phyloP scores from a whole-genome alignment of 441 rosid species.

The Euphorbia celastroides region DNA sequence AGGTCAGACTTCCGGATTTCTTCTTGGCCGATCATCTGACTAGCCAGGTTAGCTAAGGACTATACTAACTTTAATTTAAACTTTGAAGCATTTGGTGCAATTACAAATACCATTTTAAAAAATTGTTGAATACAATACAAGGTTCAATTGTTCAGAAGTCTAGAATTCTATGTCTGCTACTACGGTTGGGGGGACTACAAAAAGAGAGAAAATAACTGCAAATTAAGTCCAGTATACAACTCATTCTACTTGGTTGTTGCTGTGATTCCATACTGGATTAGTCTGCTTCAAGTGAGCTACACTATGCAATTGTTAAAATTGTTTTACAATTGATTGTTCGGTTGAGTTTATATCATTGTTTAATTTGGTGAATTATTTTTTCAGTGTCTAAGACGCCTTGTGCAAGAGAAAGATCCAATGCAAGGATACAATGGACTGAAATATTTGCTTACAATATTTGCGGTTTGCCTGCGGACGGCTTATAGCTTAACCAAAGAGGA shows the following conservation, averaged over 20 bases:
- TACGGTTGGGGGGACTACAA: conserved; percentile 67
- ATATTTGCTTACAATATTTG: conserved; percentile 53
- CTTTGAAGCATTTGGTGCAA: not conserved
- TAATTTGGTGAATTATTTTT: not conserved
- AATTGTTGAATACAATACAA: conserved; percentile 20
- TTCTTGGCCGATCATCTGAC: conserved; percentile 78
- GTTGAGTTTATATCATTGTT: not conserved
- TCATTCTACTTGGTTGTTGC: conserved; percentile 57
- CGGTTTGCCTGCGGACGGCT: conserved; percentile 54
- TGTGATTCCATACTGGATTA: conserved; percentile 52
- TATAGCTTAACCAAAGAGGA: conserved; percentile 31
- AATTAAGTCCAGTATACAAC: conserved; percentile 20
- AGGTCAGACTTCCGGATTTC: conserved; percentile 75
- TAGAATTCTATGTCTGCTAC: conserved; percentile 71
- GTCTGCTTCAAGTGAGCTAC: conserved; percentile 28
- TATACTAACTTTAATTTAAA: not conserved
- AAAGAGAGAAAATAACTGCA: conserved; percentile 37
- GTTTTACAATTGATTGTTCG: not conserved
- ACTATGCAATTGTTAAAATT: too few species aligned
- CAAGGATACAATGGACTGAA: conserved; percentile 60
- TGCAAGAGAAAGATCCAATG: conserved; percentile 57
- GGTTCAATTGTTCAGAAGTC: conserved; percentile 68
- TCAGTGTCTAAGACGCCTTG: conserved; percentile 52
- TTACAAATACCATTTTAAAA: not conserved
- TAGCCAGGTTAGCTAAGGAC: conserved; percentile 43